phyloP scores from a whole-genome alignment of 2,329 filamentous ascomycete species.

The Ilyonectria destructans region DNA sequence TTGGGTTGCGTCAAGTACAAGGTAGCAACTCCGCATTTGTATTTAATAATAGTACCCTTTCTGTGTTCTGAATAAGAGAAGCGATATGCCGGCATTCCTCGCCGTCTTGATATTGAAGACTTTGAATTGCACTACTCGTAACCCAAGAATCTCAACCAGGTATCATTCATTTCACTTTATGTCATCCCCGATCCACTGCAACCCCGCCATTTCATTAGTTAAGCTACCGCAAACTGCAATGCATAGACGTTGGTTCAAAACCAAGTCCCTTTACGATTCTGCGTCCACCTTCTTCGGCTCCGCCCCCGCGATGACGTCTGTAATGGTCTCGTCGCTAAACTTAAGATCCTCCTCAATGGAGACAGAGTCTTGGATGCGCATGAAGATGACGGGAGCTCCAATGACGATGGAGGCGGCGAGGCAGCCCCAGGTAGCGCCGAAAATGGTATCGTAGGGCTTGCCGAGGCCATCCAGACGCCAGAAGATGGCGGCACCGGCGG shows the following conservation, averaged over 20 bases:
- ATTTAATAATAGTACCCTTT: neutral
- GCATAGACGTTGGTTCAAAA: neutral
- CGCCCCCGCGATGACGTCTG: conserved; percentile 70
- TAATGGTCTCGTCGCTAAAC: conserved; percentile 87
- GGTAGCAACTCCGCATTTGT: neutral
- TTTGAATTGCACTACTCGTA: neutral
- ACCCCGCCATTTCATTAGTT: conserved; percentile 20
- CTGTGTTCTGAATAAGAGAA: neutral
- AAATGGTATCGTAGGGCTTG: conserved; percentile 78
- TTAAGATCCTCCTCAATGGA: conserved; percentile 85
- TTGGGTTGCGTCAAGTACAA: too few species aligned
- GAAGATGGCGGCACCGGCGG: conserved; percentile 49
- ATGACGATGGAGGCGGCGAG: conserved; percentile 80
- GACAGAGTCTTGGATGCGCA: conserved; percentile 84
- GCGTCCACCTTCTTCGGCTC: conserved; percentile 37
- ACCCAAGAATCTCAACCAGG: conserved; percentile 17
- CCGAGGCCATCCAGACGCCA: conserved; percentile 48
- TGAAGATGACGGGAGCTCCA: conserved; percentile 83
- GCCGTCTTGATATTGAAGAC: neutral
- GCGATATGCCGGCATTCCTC: neutral
- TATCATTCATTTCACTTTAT: conserved; percentile 24
- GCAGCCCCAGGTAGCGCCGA: conserved; percentile 80
- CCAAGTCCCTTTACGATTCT: conserved; percentile 33
- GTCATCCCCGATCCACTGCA: neutral
- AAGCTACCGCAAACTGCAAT: conserved; percentile 8